Conservation (phyloP, 108 stramenopile genomes). For the Cylindrotheca closterium region DNA sequence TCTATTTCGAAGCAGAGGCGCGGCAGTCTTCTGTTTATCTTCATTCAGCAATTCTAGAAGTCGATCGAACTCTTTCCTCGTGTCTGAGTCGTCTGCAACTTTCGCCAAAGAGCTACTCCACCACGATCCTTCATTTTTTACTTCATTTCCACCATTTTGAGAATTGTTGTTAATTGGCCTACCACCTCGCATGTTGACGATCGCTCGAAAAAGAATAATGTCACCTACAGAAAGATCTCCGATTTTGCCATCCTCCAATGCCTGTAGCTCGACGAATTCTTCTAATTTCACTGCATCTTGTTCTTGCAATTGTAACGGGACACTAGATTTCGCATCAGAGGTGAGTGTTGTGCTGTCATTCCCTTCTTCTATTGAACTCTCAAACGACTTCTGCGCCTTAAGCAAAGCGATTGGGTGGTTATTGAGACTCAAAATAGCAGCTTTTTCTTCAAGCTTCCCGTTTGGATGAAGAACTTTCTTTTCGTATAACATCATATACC, state of each 20-base stretch:
- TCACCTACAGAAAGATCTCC: conserved; percentile 52
- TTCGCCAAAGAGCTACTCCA: not conserved
- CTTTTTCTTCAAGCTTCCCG: conserved; percentile 2
- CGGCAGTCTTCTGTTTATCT: conserved; percentile 12
- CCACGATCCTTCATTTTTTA: not conserved
- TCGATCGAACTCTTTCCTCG: conserved; percentile 27
- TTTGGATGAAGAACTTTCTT: conserved; percentile 11
- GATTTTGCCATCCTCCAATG: conserved; percentile 49
- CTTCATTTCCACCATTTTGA: conserved; percentile 4
- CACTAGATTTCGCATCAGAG: conserved; percentile 5
- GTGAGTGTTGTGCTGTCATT: not conserved
- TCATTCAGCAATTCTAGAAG: conserved; percentile 41
- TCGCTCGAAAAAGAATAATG: conserved; percentile 54
- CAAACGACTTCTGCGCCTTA: not conserved
- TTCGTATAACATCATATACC: conserved; percentile 58
- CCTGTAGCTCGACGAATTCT: conserved; percentile 41
- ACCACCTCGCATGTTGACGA: conserved; percentile 37
- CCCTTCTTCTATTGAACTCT: conserved; percentile 1
- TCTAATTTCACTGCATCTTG: conserved; percentile 24
- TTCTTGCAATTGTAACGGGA: not conserved
- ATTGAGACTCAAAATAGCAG: not conserved
- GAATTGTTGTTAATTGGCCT: conserved; percentile 1
- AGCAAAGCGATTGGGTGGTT: not conserved
- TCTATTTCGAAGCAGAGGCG: conserved; percentile 2
- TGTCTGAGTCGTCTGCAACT: conserved; percentile 29